phyloP scores from a whole-genome alignment of 2,329 filamentous ascomycete species.

The Talaromyces sp. region DNA sequence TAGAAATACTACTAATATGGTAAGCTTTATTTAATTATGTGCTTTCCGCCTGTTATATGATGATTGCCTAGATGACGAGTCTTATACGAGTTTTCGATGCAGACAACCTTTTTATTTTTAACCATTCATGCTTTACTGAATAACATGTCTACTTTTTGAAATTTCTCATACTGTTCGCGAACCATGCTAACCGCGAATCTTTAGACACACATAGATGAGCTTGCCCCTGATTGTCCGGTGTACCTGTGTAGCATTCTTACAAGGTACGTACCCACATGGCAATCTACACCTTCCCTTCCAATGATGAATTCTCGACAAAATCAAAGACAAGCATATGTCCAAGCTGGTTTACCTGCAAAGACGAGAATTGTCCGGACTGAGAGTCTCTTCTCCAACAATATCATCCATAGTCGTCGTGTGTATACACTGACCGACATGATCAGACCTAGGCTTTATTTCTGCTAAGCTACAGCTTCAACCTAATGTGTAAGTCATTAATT shows the following conservation, averaged over 20 bases:
- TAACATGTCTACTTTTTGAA: constrained; percentile 18
- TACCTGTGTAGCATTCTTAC: background rate
- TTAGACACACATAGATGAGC: background rate
- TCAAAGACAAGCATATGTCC: constrained; percentile 97
- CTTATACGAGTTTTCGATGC: constrained; percentile 62
- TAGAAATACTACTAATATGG: constrained; percentile 1
- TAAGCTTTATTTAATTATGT: constrained; percentile 17
- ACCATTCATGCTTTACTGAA: constrained; percentile 62
- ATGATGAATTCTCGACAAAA: constrained; percentile 77
- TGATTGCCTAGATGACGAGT: constrained; percentile 63
- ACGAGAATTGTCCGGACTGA: constrained; percentile 54
- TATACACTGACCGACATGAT: background rate
- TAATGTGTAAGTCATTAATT: background rate
- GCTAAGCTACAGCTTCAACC: background rate
- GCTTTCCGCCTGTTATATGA: constrained; percentile 33
- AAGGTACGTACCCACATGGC: constrained; percentile 28
- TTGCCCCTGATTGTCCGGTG: background rate
- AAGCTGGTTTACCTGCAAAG: constrained; percentile 56
- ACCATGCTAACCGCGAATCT: constrained; percentile 21
- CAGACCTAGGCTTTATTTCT: background rate
- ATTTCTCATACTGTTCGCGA: background rate
- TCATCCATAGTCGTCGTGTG: constrained; percentile 10
- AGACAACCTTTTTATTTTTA: constrained; percentile 51
- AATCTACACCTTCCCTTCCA: constrained; percentile 23
- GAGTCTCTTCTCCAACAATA: constrained; percentile 18